phyloP scores from a whole-genome alignment of 345 rosid species.

The Dimocarpus longan region DNA sequence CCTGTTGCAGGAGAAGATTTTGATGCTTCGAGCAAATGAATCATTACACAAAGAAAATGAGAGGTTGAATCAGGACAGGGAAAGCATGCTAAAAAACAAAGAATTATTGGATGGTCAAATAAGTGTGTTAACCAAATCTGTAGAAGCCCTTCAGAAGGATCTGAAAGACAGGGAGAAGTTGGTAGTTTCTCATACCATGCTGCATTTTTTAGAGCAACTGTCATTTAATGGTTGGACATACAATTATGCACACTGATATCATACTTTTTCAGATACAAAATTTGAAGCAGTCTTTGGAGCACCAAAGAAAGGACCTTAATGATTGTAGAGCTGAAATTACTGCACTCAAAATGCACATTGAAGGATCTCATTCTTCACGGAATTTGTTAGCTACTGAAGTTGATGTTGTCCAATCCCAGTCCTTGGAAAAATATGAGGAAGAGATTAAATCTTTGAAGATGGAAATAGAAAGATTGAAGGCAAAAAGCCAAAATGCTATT shows the following conservation, averaged over 20 bases:
- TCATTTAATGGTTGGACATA: conserved; percentile 24
- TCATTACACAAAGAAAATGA: conserved; percentile 57
- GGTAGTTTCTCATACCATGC: conserved; percentile 44
- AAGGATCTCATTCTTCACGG: conserved; percentile 65
- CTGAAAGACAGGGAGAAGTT: conserved; percentile 80
- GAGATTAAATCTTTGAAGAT: conserved; percentile 56
- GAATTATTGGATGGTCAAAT: conserved; percentile 71
- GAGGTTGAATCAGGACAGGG: conserved; percentile 60
- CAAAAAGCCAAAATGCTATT: conserved; percentile 30
- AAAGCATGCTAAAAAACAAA: conserved; percentile 57
- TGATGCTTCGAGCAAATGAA: conserved; percentile 81
- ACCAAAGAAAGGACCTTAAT: conserved; percentile 76
- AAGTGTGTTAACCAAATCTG: conserved; percentile 61
- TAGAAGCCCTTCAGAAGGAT: conserved; percentile 80
- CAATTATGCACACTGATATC: conserved; percentile 26
- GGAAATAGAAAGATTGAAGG: conserved; percentile 59
- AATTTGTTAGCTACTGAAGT: conserved; percentile 46
- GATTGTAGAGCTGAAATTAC: conserved; percentile 94
- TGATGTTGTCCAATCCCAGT: conserved; percentile 51
- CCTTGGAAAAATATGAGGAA: conserved; percentile 58
- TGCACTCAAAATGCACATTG: conserved; percentile 88
- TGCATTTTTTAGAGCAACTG: conserved; percentile 23
- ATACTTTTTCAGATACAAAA: conserved; percentile 62
- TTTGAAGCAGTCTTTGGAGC: conserved; percentile 70
- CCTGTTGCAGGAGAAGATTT: conserved; percentile 81